Base-by-base conservation (phyloP, 805 yeast species). In the Clavispora vitiphila region DNA sequence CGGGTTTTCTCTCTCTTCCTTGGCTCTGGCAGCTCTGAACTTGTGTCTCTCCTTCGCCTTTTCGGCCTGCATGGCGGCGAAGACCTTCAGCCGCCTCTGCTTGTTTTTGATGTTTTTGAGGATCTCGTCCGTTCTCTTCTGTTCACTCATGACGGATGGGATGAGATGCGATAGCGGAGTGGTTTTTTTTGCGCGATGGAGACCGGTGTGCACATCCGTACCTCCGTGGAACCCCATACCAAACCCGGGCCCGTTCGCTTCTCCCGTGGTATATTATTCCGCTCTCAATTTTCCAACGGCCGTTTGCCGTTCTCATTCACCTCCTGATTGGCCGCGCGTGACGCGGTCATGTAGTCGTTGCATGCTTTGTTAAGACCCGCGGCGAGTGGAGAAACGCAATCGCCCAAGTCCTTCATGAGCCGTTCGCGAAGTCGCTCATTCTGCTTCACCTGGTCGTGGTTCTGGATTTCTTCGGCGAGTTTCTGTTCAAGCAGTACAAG, bases 1-100 rank as follows among this genome's bases (percentile, higher is more conserved):
- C 1, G 97, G 96, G 55, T 90, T 84, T 22, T 75, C 78, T 42
- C 83, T 70, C 63, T 93, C 98, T 49, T 83, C 91, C 56, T 83
- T 83, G n/a, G 95, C 93, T 57, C 96, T 76, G 35, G 80, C 78
- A n/a, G 77, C 76, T 50, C 98, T 76, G 59, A 74, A 71, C 57
- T 79, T 80, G 60, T 89, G 96, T 55, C 87, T 79, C 40, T 77
- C 77, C 56, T 86, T 86, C 55, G 83, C 82, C 61, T 79, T 76
- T 47, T 85, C 84, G 57, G 85, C 83, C 62, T 83, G 85, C 39
- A 86, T 57, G 42, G 80, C 78, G 8, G 89, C 83, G 62, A 77
- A 85, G 29, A 87, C 70, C 64, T 85, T 78, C 60, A 86, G 93
- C 50, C 97, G 77, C 55, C 79, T 79, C 60, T 80, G 78, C 65